Percentiles rank a stretch among this genome's conserved stretches.
These are phyloP conservation scores for Massarina eburnea DNA, from an alignment of 2,329 filamentous ascomycete species.

Conservation along the genomic window DNA sequence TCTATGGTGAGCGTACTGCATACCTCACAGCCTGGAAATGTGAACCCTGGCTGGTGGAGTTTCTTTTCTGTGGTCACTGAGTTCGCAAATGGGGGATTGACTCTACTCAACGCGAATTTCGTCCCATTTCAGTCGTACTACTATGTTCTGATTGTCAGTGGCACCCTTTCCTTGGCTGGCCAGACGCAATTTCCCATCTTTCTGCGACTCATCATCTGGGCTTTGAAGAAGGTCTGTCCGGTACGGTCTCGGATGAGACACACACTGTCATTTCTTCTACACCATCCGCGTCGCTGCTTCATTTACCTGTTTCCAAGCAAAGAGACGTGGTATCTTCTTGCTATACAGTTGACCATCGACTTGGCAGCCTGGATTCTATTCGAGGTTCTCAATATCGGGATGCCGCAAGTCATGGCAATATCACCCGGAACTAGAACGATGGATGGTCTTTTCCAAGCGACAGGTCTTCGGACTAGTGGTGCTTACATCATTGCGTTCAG, in stretches of 20 bases:
- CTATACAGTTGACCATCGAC: constrained; percentile 61
- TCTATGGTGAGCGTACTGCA: constrained; percentile 46
- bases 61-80: constrained; percentile 53
- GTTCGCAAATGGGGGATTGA: constrained; percentile 57
- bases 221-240: constrained; percentile 51
- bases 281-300: constrained; percentile 65
- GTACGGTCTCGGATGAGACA: constrained; percentile 43
- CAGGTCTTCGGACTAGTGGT: constrained; percentile 63
- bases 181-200: constrained; percentile 62
- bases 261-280: constrained; percentile 59
- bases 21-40: constrained; percentile 39
- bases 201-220: constrained; percentile 61
- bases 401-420: constrained; percentile 56
- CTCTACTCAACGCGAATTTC: constrained; percentile 61
- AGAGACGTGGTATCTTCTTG: constrained; percentile 61
- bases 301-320: constrained; percentile 65
- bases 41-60: constrained; percentile 36
- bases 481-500: constrained; percentile 67
- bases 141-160: constrained; percentile 53
- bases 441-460: constrained; percentile 57
- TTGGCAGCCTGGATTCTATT: constrained; percentile 67
- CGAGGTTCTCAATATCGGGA: constrained; percentile 66
- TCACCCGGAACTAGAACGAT: constrained; percentile 51
- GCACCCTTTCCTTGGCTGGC: constrained; percentile 53
- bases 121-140: constrained; percentile 56